Conservation (phyloP, 371 early-diverging fungal species). For the Racocetra persica region DNA sequence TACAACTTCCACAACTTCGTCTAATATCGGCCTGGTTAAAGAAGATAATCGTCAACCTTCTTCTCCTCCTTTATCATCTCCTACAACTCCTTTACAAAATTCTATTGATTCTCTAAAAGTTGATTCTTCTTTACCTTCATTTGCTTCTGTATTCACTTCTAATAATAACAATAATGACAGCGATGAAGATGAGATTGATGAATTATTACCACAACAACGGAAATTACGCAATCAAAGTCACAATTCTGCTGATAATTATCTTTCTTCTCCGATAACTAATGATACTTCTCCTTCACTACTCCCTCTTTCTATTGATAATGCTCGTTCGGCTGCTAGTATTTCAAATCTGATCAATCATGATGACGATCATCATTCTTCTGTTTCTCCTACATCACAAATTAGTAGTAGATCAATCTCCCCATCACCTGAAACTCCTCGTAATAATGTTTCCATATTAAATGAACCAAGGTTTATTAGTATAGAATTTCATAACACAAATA, state of each 20-base stretch:
- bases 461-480: not conserved
- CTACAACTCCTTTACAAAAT: slow-evolving; percentile 4
- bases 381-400: not conserved
- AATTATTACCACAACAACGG: not conserved
- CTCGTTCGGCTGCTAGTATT: slow-evolving; percentile 38
- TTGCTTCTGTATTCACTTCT: not conserved
- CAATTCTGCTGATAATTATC: not conserved
- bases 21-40: no score
- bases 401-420: slow-evolving; percentile 20
- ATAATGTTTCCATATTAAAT: not conserved
- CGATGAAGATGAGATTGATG: slow-evolving; percentile 9
- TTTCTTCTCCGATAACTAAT: not conserved
- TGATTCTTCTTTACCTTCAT: not conserved
- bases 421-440: not conserved
- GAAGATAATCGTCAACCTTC: not conserved
- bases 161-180: not conserved
- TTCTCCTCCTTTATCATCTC: slow-evolving; percentile 1
- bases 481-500: slow-evolving; percentile 11
- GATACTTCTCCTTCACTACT: not conserved
- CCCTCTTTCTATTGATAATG: not conserved
- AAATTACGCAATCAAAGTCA: not conserved
- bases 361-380: slow-evolving; percentile 25
- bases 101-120: not conserved
- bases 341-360: slow-evolving; percentile 43
- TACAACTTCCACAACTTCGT: not conserved